Base-by-base conservation (phyloP, 352 stramenopile species). In the Pythium vanterpoolii region DNA sequence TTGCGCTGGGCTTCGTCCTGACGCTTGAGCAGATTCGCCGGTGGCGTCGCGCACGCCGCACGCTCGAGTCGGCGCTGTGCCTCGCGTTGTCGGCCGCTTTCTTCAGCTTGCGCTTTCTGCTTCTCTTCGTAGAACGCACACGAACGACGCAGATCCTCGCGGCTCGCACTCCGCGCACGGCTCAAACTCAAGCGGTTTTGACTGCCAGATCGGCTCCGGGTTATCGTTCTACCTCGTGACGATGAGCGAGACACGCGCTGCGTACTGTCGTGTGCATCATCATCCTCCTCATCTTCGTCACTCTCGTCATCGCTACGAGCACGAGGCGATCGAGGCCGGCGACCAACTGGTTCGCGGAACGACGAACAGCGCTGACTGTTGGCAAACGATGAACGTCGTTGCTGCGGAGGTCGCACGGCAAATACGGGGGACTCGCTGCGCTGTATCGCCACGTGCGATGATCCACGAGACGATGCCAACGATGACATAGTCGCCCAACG, bases 61-160 rank as follows among this genome's bases (percentile, higher is more conserved):
- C 82, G 77, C 30, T 73, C 62, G 0, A 91, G 55, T 2, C 68
- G 65, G 50, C 18, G 44, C 45, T 53, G 47, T 50, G 10, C 60
- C 23, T 50, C 69, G 48, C 19, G 68, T 39, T 58, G 63, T 0
- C 40, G 49, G 16, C 46, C 38, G 5, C 56, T 43, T 16, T 69
- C 69, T 42, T 90, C 72, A 27, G 69, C 64, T 38, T 79, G 52
- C 7, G 65, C 68, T 8, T 62, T 60, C 31, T 74, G 68, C 46
- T 92, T 92, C 30, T 79, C 74, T 55, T 88, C 74, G 51, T 85
- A 88, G 56, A 86, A 90, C 1, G 75, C 50, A 60, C 77, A 68
- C 0, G 76, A 83, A 0, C 64, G 67, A 34, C 66, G 63, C 9
- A 76, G 21, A 45, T 71, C 67, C 16, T 72, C 60, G 4, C 53